Conservation (phyloP, 192 early-diverging fungal species). For the Geosiphon pyriformis region DNA sequence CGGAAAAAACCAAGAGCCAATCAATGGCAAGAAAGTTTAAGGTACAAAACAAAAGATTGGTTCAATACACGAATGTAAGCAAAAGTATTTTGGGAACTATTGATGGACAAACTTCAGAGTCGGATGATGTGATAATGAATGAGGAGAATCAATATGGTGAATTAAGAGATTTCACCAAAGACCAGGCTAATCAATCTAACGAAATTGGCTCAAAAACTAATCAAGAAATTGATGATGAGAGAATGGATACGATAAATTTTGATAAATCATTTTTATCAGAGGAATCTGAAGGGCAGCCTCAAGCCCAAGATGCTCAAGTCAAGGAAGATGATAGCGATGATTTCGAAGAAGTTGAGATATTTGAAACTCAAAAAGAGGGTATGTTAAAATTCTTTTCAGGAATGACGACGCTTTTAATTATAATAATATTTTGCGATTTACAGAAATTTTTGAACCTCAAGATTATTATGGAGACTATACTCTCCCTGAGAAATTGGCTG, state of each 20-base stretch:
- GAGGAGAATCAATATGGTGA: not conserved
- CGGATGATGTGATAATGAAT: not conserved
- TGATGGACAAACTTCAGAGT: slow-evolving; percentile 7
- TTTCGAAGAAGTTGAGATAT: slow-evolving; percentile 42
- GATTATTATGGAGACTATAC: not conserved
- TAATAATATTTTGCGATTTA: not conserved
- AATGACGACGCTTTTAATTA: not conserved
- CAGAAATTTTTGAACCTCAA: not conserved
- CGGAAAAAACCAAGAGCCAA: not conserved
- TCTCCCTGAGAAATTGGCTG: slow-evolving; percentile 7
- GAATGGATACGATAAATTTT: no score
- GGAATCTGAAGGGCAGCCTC: no score
- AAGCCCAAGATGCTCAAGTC: no score
- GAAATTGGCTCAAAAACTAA: not conserved
- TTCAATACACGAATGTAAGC: slow-evolving; percentile 9
- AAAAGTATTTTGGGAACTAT: slow-evolving; percentile 12
- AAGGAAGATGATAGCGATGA: slow-evolving; percentile 39
- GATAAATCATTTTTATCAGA: no score
- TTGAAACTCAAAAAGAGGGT: slow-evolving; percentile 12
- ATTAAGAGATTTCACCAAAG: no score
- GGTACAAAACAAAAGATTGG: slow-evolving; percentile 3
- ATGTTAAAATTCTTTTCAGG: not conserved
- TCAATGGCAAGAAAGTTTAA: no score
- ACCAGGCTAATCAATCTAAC: not conserved
- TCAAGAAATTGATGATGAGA: slow-evolving; percentile 23